Base-by-base conservation (phyloP, 2,329 filamentous ascomycete species). In the Stagonosporopsis tanaceti region DNA sequence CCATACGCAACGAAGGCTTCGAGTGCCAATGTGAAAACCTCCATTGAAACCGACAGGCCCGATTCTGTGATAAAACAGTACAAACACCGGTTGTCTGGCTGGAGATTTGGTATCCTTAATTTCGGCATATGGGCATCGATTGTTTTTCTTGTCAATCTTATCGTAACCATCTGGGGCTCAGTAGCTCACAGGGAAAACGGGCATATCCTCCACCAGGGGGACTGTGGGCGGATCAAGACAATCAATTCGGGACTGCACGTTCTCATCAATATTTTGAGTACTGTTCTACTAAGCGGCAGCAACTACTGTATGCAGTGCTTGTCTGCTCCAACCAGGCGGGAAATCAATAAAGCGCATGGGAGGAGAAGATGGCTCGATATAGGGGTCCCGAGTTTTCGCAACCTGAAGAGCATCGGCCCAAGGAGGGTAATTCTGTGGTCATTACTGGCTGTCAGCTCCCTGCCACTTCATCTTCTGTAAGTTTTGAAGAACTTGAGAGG, bases 271-370 rank as follows among this genome's bases (percentile, higher is more conserved):
- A 55, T 76, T 0, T 65, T 83, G 28, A 77, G 77, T 30, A 82
- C 81, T 0, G 51, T 76, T 1, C 57, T 84, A 7, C 73, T 84
- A 1, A 76, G 76, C 1, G 80, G 79, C 2, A 81, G 78, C 37
- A 84, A 83, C 61, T 84, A 82, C 57, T 79, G 76, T 50, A 83
- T 84, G 79, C 84, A 85, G 57, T 74, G 79, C 15, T 65, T 86
- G 14, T 77, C 69, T 17, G 76, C 82, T 0, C 83, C 84, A 0
- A 84, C 80, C 1, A 71, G 83, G 24, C 53, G 62, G 8, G 81
- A 85, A 32, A 66, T 85, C 6, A 79, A 85, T 47, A 63, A 58
- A 20, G 81, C 81, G 0, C 84, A 86, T 65, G 40, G 59, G 0
- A 58, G 4, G 7, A 14, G 28, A 14, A 34, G 3, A 27, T 53